Percentiles rank a stretch among this genome's conserved stretches.
phyloP scores from a whole-genome alignment of 2,329 filamentous ascomycete species.

The Phaeoacremonium minimum region DNA sequence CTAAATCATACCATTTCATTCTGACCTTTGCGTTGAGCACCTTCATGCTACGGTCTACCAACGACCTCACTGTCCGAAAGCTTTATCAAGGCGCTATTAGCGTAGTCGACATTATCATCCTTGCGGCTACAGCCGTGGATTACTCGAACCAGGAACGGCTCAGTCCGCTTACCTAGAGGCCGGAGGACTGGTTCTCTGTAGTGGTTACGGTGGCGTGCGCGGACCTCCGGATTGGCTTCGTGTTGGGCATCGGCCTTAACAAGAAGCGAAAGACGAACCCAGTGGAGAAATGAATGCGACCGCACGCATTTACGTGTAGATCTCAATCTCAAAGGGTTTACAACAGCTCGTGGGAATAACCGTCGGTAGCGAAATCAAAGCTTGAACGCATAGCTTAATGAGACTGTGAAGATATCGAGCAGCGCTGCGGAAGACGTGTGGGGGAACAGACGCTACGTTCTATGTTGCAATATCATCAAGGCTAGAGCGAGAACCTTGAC shows the following conservation, averaged over 20 bases:
- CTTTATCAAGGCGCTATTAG: not conserved
- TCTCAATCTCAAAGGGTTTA: no score
- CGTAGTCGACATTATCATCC: not conserved
- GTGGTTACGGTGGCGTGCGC: not conserved
- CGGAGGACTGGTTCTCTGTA: not conserved
- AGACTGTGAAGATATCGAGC: no score
- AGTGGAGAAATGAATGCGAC: not conserved
- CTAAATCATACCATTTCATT: no score
- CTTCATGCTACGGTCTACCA: not conserved
- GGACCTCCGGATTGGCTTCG: not conserved
- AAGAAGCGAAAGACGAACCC: not conserved
- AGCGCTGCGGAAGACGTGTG: no score
- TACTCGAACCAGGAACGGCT: not conserved
- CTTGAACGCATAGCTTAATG: no score
- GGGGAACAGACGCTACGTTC: no score
- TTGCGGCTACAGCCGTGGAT: not conserved
- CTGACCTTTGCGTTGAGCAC: slow-evolving; percentile 1
- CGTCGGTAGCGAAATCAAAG: no score
- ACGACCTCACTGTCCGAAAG: not conserved
- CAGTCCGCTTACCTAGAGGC: not conserved
- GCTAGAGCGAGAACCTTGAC: no score
- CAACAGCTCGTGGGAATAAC: no score
- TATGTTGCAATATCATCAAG: no score
- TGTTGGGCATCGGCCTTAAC: not conserved
- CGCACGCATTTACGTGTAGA: no score